These are phyloP conservation scores for Pugionium cornutum DNA, from an alignment of 345 rosid species.

Conservation along the genomic window DNA sequence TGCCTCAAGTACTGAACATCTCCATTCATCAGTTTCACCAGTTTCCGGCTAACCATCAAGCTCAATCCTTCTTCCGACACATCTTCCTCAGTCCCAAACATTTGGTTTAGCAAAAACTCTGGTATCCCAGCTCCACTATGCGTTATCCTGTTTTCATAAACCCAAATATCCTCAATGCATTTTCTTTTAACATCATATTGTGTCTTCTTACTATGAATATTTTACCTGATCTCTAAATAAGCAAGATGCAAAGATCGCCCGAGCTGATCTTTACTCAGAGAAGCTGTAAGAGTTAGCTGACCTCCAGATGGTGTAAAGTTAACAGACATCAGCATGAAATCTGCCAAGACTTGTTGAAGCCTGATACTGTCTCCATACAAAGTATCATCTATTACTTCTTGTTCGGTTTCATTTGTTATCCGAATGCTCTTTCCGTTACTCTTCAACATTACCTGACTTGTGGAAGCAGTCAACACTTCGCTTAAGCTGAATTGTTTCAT, in stretches of 20 bases:
- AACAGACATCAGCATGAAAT: constrained; percentile 63
- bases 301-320: constrained; percentile 60
- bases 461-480: constrained; percentile 56
- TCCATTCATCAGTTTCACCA: constrained; percentile 88
- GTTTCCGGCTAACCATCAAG: constrained; percentile 69
- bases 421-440: constrained; percentile 60
- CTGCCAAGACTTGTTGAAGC: constrained; percentile 80
- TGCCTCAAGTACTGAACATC: constrained; percentile 84
- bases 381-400: constrained; percentile 53
- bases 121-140: constrained; percentile 72
- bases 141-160: constrained; percentile 52
- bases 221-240: constrained; percentile 69
- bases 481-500: constrained; percentile 67
- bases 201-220: neutral
- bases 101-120: constrained; percentile 63
- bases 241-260: constrained; percentile 77
- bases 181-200: neutral
- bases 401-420: constrained; percentile 53
- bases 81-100: constrained; percentile 68
- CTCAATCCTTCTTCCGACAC: constrained; percentile 76
- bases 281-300: constrained; percentile 54
- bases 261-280: constrained; percentile 58
- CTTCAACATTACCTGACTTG: constrained; percentile 70
- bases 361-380: constrained; percentile 68
- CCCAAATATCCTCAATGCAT: constrained; percentile 19